A percentile compares a stretch with the other conserved stretches of the same genome.
Evolutionary conservation across 495 filamentous ascomycete genomes (phyloP).

Genomic region (Neurospora africana): DNA sequence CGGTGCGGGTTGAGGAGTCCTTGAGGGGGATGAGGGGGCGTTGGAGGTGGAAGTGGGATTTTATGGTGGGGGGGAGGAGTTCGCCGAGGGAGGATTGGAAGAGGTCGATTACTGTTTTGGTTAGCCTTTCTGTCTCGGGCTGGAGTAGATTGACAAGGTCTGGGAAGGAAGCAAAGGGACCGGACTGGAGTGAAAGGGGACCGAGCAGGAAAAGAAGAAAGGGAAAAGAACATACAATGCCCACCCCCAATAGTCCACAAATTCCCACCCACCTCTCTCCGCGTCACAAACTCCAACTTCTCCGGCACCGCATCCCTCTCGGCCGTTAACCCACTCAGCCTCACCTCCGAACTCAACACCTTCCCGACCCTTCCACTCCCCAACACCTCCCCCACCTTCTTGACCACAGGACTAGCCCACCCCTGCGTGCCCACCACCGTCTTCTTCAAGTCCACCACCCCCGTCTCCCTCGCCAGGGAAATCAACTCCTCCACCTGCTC

Average conservation of each 20-base stretch:
- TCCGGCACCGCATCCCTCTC: constrained; percentile 22
- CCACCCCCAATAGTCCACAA: constrained; percentile 41
- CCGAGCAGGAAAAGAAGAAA: not conserved
- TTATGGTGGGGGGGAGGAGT: constrained; percentile 14
- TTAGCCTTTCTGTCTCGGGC: not conserved
- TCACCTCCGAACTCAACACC: constrained; percentile 42
- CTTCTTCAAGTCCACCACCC: constrained; percentile 34
- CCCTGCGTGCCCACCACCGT: constrained; percentile 46
- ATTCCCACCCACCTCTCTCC: constrained; percentile 39
- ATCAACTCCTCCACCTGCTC: constrained; percentile 33
- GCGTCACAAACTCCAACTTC: constrained; percentile 33
- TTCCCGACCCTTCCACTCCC: constrained; percentile 39
- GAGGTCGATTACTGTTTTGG: constrained; percentile 20
- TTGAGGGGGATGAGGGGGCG: constrained; percentile 29
- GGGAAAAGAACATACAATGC: constrained; percentile 29
- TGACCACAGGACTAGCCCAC: constrained; percentile 28
- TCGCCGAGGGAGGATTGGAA: constrained; percentile 38
- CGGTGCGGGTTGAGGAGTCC: constrained; percentile 11
- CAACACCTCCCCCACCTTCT: constrained; percentile 38
- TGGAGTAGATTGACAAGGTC: too few relatives aligned
- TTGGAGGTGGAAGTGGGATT: constrained; percentile 36
- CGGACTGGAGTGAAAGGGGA: too few relatives aligned
- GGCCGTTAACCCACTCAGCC: constrained; percentile 26
- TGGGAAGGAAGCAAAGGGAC: too few relatives aligned
- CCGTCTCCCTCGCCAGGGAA: constrained; percentile 20